Percentiles rank a stretch among this genome's conserved stretches.
These are phyloP conservation scores for Xylaria intraflava DNA, from an alignment of 495 filamentous ascomycete genomes.

Conservation along the genomic window DNA sequence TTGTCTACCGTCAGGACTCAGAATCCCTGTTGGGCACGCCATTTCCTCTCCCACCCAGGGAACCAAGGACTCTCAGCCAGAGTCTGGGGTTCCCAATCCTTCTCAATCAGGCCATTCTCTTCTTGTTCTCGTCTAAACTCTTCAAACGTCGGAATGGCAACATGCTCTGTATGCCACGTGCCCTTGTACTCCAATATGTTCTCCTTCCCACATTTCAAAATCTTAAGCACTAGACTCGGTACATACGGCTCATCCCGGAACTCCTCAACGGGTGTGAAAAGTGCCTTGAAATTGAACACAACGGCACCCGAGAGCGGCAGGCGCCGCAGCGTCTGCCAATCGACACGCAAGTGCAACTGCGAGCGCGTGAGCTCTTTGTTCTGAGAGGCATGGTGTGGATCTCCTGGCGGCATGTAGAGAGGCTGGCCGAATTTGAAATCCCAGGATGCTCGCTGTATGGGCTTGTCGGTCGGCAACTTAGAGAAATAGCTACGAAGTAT, in stretches of 20 bases:
- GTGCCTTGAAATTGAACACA: slow-evolving; percentile 86
- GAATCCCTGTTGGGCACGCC: slow-evolving; percentile 70
- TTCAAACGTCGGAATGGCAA: slow-evolving; percentile 62
- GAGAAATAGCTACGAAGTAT: slow-evolving; percentile 57
- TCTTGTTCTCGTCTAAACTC: slow-evolving; percentile 65
- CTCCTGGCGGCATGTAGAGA: slow-evolving; percentile 71
- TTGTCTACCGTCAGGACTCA: slow-evolving; percentile 13
- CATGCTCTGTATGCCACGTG: slow-evolving; percentile 78
- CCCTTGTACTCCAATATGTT: slow-evolving; percentile 77
- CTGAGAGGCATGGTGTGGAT: slow-evolving; percentile 60
- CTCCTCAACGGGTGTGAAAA: slow-evolving; percentile 72
- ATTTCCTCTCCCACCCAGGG: slow-evolving; percentile 77
- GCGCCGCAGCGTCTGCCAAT: slow-evolving; percentile 86
- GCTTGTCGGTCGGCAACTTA: slow-evolving; percentile 64
- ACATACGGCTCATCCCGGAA: slow-evolving; percentile 71
- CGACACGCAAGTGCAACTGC: slow-evolving; percentile 69
- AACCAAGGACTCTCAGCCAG: slow-evolving; percentile 78
- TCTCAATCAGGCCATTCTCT: slow-evolving; percentile 51
- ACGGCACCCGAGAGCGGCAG: slow-evolving; percentile 69
- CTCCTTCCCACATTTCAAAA: slow-evolving; percentile 67
- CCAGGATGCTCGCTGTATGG: slow-evolving; percentile 88
- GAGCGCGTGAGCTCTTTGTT: slow-evolving; percentile 48
- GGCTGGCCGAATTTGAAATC: slow-evolving; percentile 71
- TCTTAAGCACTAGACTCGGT: slow-evolving; percentile 59
- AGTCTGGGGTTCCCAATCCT: slow-evolving; percentile 68